A percentile compares a stretch with the other conserved stretches of the same genome.
Evolutionary conservation across 2,329 filamentous ascomycete genomes (phyloP).

Genomic region (Nakataea oryzae): DNA sequence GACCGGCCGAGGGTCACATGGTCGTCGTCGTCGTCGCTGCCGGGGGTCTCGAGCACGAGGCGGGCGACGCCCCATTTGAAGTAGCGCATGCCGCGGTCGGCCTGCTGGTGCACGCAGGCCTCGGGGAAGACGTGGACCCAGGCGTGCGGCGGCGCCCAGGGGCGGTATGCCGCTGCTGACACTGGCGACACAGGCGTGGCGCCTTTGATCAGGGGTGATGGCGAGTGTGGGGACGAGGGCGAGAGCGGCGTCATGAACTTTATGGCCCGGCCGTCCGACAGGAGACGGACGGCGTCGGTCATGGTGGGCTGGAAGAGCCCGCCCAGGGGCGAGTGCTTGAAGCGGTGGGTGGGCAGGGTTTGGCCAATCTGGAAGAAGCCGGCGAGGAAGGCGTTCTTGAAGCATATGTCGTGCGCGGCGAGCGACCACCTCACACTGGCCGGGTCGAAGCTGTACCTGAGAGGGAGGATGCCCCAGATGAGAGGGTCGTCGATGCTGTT

Average conservation of each 20-base stretch:
- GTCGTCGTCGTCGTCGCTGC: neutral
- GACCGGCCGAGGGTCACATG: conserved; percentile 47
- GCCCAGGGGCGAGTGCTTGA: conserved; percentile 66
- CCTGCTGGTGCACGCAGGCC: conserved; percentile 84
- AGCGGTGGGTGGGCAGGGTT: conserved; percentile 79
- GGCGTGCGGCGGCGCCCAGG: conserved; percentile 51
- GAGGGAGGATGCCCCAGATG: conserved; percentile 81
- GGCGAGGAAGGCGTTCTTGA: conserved; percentile 49
- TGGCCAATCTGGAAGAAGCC: conserved; percentile 85
- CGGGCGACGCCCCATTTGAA: conserved; percentile 97
- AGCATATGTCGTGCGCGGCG: conserved; percentile 92
- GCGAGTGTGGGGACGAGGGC: neutral
- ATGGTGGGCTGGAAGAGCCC: conserved; percentile 87
- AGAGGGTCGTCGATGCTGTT: conserved; percentile 83
- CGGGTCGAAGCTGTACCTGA: conserved; percentile 60
- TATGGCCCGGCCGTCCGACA: conserved; percentile 28
- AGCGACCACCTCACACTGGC: conserved; percentile 78
- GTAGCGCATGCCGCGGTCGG: conserved; percentile 72
- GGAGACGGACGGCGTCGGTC: conserved; percentile 71
- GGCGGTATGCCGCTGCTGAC: conserved; percentile 58
- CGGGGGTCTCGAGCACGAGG: conserved; percentile 68
- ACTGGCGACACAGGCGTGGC: conserved; percentile 15
- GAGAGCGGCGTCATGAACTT: neutral
- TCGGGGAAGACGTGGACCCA: conserved; percentile 98
- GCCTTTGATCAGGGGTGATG: neutral